Evolutionary conservation across 805 yeast species (phyloP), one percentile per base, ranked within the genome.

Genomic region (Wickerhamiella parazyma): DNA sequence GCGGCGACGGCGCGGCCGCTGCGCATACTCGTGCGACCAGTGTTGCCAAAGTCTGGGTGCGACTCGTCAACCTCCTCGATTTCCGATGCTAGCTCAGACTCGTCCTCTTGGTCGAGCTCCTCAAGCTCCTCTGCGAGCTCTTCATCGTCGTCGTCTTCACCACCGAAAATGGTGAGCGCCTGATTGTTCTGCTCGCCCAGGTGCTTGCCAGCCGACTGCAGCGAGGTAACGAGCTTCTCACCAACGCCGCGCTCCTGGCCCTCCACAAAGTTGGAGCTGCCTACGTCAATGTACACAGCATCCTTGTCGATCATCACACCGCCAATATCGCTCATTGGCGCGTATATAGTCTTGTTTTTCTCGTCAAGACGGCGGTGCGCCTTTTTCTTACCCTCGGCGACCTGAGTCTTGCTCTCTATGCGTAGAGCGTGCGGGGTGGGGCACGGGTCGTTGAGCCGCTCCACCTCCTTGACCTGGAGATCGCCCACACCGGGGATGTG

Each of bases 251-350:
- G 68, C 48, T 78, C 82, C 49, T 73, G 72, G 34, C 81, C 80
- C 1, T 73, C 69, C 14, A 70, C 73, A 59, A 81, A 81, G 36
- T 59, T 62, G 37, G 60, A 59, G 24, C 61, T 50, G 1, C 85
- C 86, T 7, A 82, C 76, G 54, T 82, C 96, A 48, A 91, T 84
- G 55, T 87, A 91, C 2, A 91, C 98, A 7, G 98, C 95, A 66
- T 91, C 99, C 58, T 81, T 87, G 65, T 91, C 99, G 48, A 91
- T 85, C 51, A 91, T 68, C 29, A 91, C 94, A 60, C 99, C 99
- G 45, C 96, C 96, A n/a, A 91, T 95, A 62, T 91, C 97, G 38
- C 96, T 83, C 99, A 91, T 91, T 40, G 99, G 99, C 0, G 98
- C 99, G 61, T 93, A 91, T 2, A 91, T 85, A 51, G 85, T 75